Conservation (phyloP, 345 rosid species). For the Leavenworthia alabamica region DNA sequence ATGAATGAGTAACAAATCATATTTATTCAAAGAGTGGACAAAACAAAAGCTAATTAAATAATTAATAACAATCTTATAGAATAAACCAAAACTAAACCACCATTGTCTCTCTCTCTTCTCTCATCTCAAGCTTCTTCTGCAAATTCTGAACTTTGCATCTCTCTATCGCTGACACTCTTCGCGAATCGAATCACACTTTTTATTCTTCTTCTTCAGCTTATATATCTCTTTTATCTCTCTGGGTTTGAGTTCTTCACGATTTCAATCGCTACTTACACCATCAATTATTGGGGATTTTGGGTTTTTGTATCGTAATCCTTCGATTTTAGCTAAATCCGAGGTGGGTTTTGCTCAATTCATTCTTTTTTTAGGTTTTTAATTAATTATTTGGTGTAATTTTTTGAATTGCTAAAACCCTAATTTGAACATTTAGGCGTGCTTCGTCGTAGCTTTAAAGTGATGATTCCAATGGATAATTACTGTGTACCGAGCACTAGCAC, state of each 20-base stretch:
- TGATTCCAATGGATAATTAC: slow-evolving; percentile 34
- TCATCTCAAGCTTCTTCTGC: slow-evolving; percentile 20
- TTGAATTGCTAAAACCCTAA: slow-evolving; percentile 19
- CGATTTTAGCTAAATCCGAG: not conserved
- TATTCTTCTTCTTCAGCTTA: not conserved
- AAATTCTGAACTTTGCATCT: slow-evolving; percentile 26
- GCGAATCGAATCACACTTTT: slow-evolving; percentile 4
- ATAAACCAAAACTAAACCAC: slow-evolving; percentile 4
- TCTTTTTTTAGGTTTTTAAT: not conserved
- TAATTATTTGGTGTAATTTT: not conserved
- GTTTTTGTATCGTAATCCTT: slow-evolving; percentile 11
- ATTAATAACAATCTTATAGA: slow-evolving; percentile 11
- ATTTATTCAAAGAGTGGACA: slow-evolving; percentile 34
- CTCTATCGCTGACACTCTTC: slow-evolving; percentile 4
- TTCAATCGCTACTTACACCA: not conserved
- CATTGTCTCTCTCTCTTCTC: slow-evolving; percentile 19
- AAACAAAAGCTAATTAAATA: slow-evolving; percentile 26
- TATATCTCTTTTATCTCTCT: not conserved
- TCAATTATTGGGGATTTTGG: slow-evolving; percentile 10
- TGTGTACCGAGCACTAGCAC: too few species aligned
- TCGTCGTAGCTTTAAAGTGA: not conserved
- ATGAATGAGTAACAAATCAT: slow-evolving; percentile 8
- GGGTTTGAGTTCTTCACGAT: not conserved
- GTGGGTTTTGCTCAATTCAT: slow-evolving; percentile 9
- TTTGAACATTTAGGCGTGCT: not conserved